Evolutionary conservation across 164 flowering plant species (phyloP).

Genomic region (Liriodendron chinense): DNA sequence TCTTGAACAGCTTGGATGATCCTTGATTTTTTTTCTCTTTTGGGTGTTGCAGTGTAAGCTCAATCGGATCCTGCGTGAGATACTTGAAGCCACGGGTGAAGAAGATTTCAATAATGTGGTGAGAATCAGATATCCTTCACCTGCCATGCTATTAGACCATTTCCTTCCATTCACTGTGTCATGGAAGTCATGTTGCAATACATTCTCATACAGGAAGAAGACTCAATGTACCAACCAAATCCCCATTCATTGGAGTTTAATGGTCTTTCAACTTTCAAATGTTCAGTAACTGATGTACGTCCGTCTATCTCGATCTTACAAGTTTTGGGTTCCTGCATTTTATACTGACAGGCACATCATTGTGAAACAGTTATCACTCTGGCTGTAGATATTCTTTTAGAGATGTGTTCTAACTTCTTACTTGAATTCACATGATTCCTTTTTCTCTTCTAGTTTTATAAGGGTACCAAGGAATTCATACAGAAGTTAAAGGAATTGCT

Average conservation of each 20-base stretch:
- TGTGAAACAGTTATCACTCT: too few relatives aligned
- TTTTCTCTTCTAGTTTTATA: too few relatives aligned
- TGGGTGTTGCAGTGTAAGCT: neutral
- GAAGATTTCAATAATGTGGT: conserved; percentile 10
- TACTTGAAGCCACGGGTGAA: conserved; percentile 32
- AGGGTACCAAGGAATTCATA: too few relatives aligned
- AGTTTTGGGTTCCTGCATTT: neutral
- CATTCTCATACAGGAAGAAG: neutral
- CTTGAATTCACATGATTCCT: too few relatives aligned
- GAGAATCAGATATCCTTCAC: neutral
- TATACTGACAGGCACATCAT: neutral
- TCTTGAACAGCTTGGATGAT: too few relatives aligned
- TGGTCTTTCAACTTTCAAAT: neutral
- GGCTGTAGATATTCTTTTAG: too few relatives aligned
- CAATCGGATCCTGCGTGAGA: conserved; percentile 8
- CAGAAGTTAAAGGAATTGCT: conserved; percentile 2
- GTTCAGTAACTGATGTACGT: neutral
- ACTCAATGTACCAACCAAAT: neutral
- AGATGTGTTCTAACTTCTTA: too few relatives aligned
- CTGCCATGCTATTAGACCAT: neutral
- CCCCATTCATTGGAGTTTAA: neutral
- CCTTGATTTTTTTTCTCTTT: too few relatives aligned
- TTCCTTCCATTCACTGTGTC: neutral
- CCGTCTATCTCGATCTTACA: neutral
- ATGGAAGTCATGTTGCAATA: neutral